A percentile compares a stretch with the other conserved stretches of the same genome.
Evolutionary conservation across 257 asterid species (phyloP).

Genomic region (Solanum stenotomum): DNA sequence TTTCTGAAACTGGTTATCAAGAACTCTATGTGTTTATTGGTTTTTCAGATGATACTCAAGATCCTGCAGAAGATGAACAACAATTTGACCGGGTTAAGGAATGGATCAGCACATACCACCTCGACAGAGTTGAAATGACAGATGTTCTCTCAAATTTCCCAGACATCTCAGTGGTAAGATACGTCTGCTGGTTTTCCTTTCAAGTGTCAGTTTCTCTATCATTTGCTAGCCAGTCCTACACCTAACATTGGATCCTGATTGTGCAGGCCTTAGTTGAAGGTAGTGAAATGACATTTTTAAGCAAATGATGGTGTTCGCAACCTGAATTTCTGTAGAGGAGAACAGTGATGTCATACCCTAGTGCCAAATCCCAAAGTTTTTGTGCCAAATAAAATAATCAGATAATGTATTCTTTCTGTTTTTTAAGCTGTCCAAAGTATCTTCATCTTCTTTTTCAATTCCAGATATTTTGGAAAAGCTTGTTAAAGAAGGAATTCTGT

Average conservation of each 20-base stretch:
- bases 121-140: constrained; percentile 53
- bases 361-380: not conserved
- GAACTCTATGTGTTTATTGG: constrained; percentile 5
- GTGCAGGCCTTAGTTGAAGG: constrained; percentile 87
- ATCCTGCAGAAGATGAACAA: constrained; percentile 73
- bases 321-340: not conserved
- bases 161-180: constrained; percentile 68
- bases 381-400: not conserved
- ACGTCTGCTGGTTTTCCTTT: not conserved
- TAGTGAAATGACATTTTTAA: constrained; percentile 24
- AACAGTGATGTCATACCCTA: constrained; percentile 2
- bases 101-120: constrained; percentile 73
- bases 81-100: constrained; percentile 63
- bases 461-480: constrained; percentile 67
- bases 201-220: not conserved
- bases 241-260: constrained; percentile 6
- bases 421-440: not conserved
- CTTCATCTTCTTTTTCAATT: not conserved
- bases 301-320: constrained; percentile 9
- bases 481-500: constrained; percentile 45
- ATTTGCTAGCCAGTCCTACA: not conserved
- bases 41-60: constrained; percentile 73
- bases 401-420: not conserved
- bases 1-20: not conserved
- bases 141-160: constrained; percentile 75